Conservation (phyloP, 2,329 filamentous ascomycete species). For the Sarocladium brachiariae region DNA sequence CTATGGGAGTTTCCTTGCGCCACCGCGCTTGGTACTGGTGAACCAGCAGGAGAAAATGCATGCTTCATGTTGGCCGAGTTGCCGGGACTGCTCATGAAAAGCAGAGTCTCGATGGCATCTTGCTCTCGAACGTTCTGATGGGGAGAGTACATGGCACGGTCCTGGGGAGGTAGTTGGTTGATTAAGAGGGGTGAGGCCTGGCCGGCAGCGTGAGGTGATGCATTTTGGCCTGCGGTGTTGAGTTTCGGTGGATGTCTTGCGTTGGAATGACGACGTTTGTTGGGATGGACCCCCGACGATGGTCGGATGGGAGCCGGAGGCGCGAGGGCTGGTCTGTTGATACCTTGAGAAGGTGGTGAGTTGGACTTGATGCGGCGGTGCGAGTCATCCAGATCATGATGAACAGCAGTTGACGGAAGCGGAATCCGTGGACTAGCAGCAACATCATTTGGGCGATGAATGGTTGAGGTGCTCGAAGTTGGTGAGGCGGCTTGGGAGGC, state of each 20-base stretch:
- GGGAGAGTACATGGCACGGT: slow-evolving; percentile 46
- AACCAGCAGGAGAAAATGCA: slow-evolving; percentile 38
- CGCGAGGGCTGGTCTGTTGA: slow-evolving; percentile 34
- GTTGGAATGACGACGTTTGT: slow-evolving; percentile 42
- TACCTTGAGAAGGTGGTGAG: slow-evolving; percentile 30
- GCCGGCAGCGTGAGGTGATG: slow-evolving; percentile 37
- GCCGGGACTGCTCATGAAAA: slow-evolving; percentile 76
- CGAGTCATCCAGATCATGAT: background rate
- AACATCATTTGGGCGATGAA: slow-evolving; percentile 43
- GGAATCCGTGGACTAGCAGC: slow-evolving; percentile 45
- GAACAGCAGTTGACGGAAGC: background rate
- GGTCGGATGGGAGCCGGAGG: slow-evolving; percentile 50
- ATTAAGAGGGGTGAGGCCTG: slow-evolving; percentile 25
- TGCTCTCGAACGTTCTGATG: slow-evolving; percentile 64
- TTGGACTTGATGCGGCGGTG: slow-evolving; percentile 22
- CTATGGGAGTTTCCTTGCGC: slow-evolving; percentile 15
- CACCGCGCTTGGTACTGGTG: slow-evolving; percentile 22
- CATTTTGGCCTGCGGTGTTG: slow-evolving; percentile 35
- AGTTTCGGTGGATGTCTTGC: slow-evolving; percentile 33
- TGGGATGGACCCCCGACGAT: slow-evolving; percentile 26
- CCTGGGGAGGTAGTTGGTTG: slow-evolving; percentile 23
- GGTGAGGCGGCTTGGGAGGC: slow-evolving; percentile 63
- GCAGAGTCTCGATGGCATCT: slow-evolving; percentile 71
- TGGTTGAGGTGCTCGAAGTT: slow-evolving; percentile 46
- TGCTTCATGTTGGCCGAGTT: slow-evolving; percentile 60